Evolutionary conservation across 2,329 filamentous ascomycete genomes (phyloP).

Genomic region (Sphaceloma murrayae): DNA sequence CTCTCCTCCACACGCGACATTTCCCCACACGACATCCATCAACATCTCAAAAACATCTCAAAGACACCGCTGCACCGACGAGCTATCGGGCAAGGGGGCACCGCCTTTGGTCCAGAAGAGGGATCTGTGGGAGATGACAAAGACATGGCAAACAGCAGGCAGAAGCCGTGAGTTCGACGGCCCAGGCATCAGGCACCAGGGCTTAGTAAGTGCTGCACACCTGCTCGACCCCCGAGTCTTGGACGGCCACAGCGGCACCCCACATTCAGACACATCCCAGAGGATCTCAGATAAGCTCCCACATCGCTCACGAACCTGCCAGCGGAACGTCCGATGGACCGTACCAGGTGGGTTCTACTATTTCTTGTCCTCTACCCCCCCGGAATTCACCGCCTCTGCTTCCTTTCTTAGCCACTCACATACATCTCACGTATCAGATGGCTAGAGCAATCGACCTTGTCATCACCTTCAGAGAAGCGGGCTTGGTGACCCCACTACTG

Average conservation of each 20-base stretch:
- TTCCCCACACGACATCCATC: background rate
- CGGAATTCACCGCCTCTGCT: background rate
- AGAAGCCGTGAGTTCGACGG: no score
- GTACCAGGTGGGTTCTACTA: no score
- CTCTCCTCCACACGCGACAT: slow-evolving; percentile 7
- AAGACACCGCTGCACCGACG: background rate
- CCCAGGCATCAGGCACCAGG: no score
- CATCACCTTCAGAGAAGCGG: background rate
- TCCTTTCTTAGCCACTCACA: no score
- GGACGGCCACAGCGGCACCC: no score
- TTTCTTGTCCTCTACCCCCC: background rate
- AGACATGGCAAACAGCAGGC: background rate
- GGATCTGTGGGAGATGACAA: background rate
- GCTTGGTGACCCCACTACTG: background rate
- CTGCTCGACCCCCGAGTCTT: no score
- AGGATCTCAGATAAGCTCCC: background rate
- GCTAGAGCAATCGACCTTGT: background rate
- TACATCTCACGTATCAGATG: no score
- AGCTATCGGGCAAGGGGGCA: no score
- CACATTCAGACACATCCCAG: background rate
- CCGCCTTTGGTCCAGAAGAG: no score
- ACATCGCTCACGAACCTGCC: background rate
- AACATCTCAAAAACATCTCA: no score
- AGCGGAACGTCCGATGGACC: background rate
- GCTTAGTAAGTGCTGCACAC: no score